Conservation (phyloP, 2,329 filamentous ascomycete genomes). For the Alternaria panax region DNA sequence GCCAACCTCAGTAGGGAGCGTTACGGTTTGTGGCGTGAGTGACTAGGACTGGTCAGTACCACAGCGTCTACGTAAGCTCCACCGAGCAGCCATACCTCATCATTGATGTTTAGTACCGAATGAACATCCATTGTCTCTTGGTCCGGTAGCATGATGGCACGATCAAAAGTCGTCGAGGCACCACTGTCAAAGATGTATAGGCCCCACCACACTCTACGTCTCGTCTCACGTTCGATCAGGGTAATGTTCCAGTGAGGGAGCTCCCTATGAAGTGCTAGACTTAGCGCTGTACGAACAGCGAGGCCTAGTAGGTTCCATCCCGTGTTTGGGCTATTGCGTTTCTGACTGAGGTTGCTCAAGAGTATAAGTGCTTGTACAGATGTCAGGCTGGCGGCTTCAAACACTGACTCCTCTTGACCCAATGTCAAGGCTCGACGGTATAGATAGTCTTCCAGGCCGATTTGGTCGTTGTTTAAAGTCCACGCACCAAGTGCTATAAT, state of each 20-base stretch:
- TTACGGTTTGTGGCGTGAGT: constrained; percentile 30
- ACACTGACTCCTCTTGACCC: constrained; percentile 36
- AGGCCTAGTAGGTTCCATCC: constrained; percentile 38
- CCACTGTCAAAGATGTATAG: constrained; percentile 38
- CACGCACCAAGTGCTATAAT: constrained; percentile 35
- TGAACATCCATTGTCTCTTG: constrained; percentile 37
- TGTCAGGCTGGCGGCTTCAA: constrained; percentile 33
- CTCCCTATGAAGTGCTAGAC: constrained; percentile 36
- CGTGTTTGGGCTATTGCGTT: constrained; percentile 34
- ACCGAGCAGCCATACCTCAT: constrained; percentile 20
- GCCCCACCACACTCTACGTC: constrained; percentile 37
- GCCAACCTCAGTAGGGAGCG: constrained; percentile 23
- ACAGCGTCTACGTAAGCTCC: neutral
- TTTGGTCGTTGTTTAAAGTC: constrained; percentile 31
- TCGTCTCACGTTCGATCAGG: constrained; percentile 33
- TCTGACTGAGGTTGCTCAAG: constrained; percentile 35
- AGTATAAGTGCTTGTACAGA: constrained; percentile 36
- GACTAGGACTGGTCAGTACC: constrained; percentile 19
- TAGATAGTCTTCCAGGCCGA: constrained; percentile 33
- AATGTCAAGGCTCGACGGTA: constrained; percentile 35
- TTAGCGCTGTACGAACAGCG: constrained; percentile 33
- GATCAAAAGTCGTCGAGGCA: constrained; percentile 35
- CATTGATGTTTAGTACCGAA: constrained; percentile 30
- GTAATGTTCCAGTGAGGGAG: constrained; percentile 39
- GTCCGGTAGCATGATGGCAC: constrained; percentile 35